Percentiles rank a stretch among this genome's conserved stretches.
Evolutionary conservation across 495 filamentous ascomycete genomes (phyloP).

Genomic region (Xylaria longipes): DNA sequence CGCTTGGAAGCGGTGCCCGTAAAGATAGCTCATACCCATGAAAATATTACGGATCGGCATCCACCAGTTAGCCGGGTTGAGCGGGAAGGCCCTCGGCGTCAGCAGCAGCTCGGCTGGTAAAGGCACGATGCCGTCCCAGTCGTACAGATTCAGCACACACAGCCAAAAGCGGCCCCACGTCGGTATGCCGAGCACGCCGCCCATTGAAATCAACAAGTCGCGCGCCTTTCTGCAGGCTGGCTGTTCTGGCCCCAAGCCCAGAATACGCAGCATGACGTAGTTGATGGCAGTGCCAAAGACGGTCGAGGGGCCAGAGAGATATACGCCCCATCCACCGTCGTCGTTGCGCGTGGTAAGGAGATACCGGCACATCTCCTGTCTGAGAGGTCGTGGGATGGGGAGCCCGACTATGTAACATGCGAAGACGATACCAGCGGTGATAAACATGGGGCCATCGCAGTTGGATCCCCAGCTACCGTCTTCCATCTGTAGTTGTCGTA

Average conservation of each 20-base stretch:
- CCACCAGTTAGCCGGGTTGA: conserved; percentile 89
- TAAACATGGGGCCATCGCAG: conserved; percentile 76
- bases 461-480: conserved; percentile 86
- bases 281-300: conserved; percentile 85
- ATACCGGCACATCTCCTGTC: conserved; percentile 80
- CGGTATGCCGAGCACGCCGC: conserved; percentile 74
- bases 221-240: conserved; percentile 75
- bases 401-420: conserved; percentile 79
- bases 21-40: conserved; percentile 81
- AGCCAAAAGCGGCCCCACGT: conserved; percentile 88
- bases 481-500: conserved; percentile 74
- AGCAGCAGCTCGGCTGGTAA: conserved; percentile 83
- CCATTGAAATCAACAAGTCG: conserved; percentile 70
- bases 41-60: conserved; percentile 84
- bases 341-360: conserved; percentile 75
- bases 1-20: conserved; percentile 67
- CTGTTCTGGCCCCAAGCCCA: conserved; percentile 75
- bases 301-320: conserved; percentile 79
- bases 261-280: conserved; percentile 71
- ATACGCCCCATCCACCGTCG: conserved; percentile 88
- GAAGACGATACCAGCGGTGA: conserved; percentile 75
- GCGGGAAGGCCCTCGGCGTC: conserved; percentile 79
- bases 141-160: conserved; percentile 70
- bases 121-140: conserved; percentile 82
- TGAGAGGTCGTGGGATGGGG: conserved; percentile 69